phyloP scores from a whole-genome alignment of 306 rosid species.

The Rosa lucieae region DNA sequence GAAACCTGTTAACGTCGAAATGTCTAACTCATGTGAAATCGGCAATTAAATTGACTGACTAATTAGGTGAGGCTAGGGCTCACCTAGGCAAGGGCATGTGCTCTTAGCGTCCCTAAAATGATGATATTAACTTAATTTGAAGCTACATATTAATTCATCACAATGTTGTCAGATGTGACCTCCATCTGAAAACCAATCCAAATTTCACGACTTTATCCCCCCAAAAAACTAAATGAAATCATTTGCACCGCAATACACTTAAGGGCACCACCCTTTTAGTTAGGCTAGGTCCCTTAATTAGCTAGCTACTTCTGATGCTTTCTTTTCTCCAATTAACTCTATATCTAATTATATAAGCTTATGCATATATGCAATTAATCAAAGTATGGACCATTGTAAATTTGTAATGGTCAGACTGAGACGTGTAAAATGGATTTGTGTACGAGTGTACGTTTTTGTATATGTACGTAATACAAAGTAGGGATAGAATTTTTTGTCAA shows the following conservation, averaged over 20 bases:
- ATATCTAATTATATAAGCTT: too few relatives aligned
- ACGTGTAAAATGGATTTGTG: too few relatives aligned
- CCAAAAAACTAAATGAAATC: not conserved
- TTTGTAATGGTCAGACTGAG: too few relatives aligned
- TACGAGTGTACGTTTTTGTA: too few relatives aligned
- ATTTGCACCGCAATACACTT: not conserved
- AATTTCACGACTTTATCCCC: not conserved
- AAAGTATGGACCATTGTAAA: too few relatives aligned
- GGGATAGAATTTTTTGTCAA: too few relatives aligned
- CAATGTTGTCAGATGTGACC: not conserved
- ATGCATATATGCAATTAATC: too few relatives aligned
- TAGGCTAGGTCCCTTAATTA: not conserved
- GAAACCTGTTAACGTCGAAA: not conserved
- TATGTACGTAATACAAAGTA: too few relatives aligned
- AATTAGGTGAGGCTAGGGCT: slow-evolving; percentile 6
- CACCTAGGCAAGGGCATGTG: not conserved
- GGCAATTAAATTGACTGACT: slow-evolving; percentile 12
- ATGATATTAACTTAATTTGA: not conserved
- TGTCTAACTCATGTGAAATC: not conserved
- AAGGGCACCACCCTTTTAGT: slow-evolving; percentile 1
- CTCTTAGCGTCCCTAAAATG: not conserved
- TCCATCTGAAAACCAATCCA: not conserved
- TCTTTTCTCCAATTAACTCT: too few relatives aligned
- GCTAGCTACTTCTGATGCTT: not conserved
- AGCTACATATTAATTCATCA: not conserved